phyloP scores from a whole-genome alignment of 2,329 filamentous ascomycete species.

The Epichloe hybrida region DNA sequence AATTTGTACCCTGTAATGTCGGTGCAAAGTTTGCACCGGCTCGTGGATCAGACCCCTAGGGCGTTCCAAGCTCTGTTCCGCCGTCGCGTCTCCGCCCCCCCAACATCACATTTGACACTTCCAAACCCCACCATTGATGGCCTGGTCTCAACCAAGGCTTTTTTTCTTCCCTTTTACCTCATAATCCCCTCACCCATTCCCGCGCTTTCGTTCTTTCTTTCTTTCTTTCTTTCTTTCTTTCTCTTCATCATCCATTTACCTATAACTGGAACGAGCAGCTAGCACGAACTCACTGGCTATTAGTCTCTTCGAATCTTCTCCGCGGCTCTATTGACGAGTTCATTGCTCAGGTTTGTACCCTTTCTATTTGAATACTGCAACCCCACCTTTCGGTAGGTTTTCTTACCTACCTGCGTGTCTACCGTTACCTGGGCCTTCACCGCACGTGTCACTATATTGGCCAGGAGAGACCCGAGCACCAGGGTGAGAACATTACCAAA shows the following conservation, averaged over 20 bases:
- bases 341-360: not conserved
- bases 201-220: not conserved
- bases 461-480: not conserved
- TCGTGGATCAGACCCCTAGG: too few species aligned
- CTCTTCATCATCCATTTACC: not conserved
- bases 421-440: not conserved
- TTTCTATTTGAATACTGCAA: not conserved
- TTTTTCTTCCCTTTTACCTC: not conserved
- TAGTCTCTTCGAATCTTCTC: not conserved
- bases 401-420: not conserved
- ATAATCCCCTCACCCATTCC: not conserved
- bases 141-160: not conserved
- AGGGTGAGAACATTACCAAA: not conserved
- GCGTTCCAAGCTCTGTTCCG: not conserved
- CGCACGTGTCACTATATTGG: not conserved
- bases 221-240: not conserved
- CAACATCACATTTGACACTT: not conserved
- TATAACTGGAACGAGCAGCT: not conserved
- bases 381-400: not conserved
- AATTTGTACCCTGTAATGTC: too few species aligned
- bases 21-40: too few species aligned
- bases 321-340: not conserved
- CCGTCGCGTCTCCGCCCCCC: not conserved
- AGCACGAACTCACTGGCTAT: not conserved
- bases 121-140: not conserved